Conservation (phyloP, 176 grass and related monocot genomes). For the Triticum monococcum region DNA sequence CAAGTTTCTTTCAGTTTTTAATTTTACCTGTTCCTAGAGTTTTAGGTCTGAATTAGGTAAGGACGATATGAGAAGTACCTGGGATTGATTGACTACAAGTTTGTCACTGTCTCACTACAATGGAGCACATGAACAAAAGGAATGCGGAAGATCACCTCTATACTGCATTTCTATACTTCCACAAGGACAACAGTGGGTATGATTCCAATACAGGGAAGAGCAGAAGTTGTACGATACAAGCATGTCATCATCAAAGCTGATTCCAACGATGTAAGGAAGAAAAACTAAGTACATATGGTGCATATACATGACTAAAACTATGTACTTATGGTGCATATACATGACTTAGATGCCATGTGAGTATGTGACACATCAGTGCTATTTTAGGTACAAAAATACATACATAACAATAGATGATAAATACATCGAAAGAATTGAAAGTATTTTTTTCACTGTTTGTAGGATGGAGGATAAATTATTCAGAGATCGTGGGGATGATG, state of each 20-base stretch:
- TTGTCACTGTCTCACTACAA: conserved; percentile 47
- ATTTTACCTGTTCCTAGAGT: too few species aligned
- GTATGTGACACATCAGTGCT: too few species aligned
- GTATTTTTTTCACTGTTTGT: background rate
- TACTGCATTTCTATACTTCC: conserved; percentile 69
- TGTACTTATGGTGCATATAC: background rate
- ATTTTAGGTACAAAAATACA: too few species aligned
- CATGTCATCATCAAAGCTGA: too few species aligned
- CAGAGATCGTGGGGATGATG: conserved; percentile 41
- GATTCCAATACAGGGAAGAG: conserved; percentile 42
- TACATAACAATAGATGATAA: background rate
- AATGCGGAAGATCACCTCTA: conserved; percentile 75
- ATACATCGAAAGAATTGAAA: background rate
- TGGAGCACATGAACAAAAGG: conserved; percentile 69
- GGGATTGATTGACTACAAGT: conserved; percentile 69
- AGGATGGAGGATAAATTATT: conserved; percentile 76
- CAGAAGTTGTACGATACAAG: too few species aligned
- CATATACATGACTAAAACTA: background rate
- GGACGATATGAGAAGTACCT: too few species aligned
- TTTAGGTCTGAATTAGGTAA: too few species aligned
- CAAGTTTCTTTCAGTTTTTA: too few species aligned
- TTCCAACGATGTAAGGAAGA: too few species aligned
- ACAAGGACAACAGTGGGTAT: conserved; percentile 69
- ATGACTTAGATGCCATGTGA: too few species aligned
- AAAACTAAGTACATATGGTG: too few species aligned